Evolutionary conservation across 306 rosid species (phyloP).

Genomic region (Potentilla sterilis): DNA sequence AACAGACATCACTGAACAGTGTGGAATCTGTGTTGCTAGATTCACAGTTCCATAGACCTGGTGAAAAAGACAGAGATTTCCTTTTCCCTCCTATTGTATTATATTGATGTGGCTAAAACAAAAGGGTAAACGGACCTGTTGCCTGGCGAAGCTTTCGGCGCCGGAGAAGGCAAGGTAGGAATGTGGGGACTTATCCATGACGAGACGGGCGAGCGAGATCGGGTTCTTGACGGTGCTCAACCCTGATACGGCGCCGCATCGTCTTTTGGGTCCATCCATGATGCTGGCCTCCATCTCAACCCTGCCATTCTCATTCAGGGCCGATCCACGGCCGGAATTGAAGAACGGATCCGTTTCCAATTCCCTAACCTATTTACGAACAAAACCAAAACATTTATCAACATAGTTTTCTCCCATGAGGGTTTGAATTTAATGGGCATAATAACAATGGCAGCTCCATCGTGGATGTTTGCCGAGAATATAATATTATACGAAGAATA

Average conservation of each 20-base stretch:
- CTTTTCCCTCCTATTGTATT: neutral
- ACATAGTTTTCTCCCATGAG: neutral
- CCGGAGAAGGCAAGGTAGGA: slow-evolving; percentile 89
- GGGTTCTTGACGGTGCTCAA: slow-evolving; percentile 80
- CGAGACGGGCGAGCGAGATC: slow-evolving; percentile 82
- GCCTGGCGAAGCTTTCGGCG: slow-evolving; percentile 78
- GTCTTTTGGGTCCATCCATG: slow-evolving; percentile 79
- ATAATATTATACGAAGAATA: neutral
- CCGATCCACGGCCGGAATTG: slow-evolving; percentile 95
- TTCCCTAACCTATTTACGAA: slow-evolving; percentile 56
- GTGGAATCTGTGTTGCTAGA: neutral
- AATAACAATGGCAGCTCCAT: neutral
- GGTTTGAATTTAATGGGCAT: neutral
- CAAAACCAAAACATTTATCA: neutral
- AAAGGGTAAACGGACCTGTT: slow-evolving; percentile 44
- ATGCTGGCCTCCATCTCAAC: slow-evolving; percentile 98
- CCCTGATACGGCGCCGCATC: slow-evolving; percentile 97
- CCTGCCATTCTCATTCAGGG: slow-evolving; percentile 73
- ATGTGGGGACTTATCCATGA: slow-evolving; percentile 96
- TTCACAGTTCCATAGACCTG: neutral
- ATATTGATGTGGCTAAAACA: neutral
- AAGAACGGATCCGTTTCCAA: slow-evolving; percentile 80
- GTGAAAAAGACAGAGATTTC: neutral
- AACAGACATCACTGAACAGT: neutral
- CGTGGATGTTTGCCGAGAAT: neutral